A percentile compares a stretch with the other conserved stretches of the same genome.
Conservation (phyloP, 805 yeast species). For the Yarrowia sp. region DNA sequence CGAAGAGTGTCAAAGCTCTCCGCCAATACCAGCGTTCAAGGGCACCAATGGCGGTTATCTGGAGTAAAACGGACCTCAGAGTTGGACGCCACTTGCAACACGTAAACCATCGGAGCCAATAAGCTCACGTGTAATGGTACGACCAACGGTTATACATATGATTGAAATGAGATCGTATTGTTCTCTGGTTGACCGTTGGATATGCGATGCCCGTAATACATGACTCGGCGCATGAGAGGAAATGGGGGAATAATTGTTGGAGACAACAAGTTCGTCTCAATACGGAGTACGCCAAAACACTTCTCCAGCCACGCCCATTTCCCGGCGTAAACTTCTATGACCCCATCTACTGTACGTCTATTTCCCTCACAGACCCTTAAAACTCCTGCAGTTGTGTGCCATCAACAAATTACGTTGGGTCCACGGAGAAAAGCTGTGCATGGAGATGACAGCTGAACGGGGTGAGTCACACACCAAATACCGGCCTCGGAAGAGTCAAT, state of each 20-base stretch:
- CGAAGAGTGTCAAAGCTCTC: conserved; percentile 4
- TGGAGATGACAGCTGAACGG: too few species aligned
- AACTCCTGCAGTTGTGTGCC: not conserved
- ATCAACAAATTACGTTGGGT: conserved; percentile 15
- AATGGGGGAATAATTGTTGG: too few species aligned
- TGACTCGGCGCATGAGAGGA: not conserved
- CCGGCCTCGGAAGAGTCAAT: too few species aligned
- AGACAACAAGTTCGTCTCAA: not conserved
- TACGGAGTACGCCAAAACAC: not conserved
- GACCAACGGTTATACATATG: not conserved
- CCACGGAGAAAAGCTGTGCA: not conserved
- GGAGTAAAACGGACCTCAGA: not conserved
- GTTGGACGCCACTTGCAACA: not conserved
- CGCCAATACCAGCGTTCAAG: not conserved
- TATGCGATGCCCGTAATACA: conserved; percentile 23
- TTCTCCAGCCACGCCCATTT: not conserved
- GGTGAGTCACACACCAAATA: too few species aligned
- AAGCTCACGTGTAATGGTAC: not conserved
- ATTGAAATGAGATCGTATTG: not conserved
- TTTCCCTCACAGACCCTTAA: conserved; percentile 21
- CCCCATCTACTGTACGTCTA: conserved; percentile 1
- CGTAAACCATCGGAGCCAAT: not conserved
- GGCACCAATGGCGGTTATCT: not conserved
- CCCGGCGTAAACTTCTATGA: conserved; percentile 16
- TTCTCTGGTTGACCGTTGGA: not conserved